Evolutionary conservation across 2,329 filamentous ascomycete genomes (phyloP).

Genomic region (Cercospora sesami): DNA sequence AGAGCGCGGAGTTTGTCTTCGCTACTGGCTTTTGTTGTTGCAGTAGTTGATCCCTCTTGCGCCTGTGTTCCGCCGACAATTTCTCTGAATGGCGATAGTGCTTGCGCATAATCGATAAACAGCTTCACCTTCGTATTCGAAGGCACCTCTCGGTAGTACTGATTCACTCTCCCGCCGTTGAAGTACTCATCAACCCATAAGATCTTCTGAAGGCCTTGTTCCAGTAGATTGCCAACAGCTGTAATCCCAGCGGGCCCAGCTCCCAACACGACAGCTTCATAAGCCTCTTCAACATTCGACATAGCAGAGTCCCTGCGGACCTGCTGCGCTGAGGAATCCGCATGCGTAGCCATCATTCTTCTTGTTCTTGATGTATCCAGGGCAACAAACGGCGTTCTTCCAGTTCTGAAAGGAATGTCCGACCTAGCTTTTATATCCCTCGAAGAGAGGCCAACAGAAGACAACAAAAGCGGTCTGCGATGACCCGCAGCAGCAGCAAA

Average conservation of each 20-base stretch:
- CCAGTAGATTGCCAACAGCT: constrained; percentile 61
- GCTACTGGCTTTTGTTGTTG: constrained; percentile 6
- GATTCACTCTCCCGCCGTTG: constrained; percentile 45
- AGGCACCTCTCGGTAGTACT: constrained; percentile 62
- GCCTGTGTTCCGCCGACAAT: constrained; percentile 51
- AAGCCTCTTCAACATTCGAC: constrained; percentile 31
- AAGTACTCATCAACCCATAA: constrained; percentile 62
- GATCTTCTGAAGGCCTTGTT: constrained; percentile 53
- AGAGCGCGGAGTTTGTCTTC: constrained; percentile 59
- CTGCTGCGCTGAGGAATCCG: neutral
- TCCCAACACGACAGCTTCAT: constrained; percentile 59
- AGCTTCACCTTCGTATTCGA: constrained; percentile 63
- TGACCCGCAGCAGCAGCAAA: constrained; percentile 11
- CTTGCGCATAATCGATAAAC: constrained; percentile 59
- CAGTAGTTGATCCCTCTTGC: constrained; percentile 19
- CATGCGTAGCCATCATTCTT: constrained; percentile 17
- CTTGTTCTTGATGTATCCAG: neutral
- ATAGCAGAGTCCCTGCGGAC: constrained; percentile 21
- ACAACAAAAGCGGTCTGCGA: constrained; percentile 14
- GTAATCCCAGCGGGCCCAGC: constrained; percentile 61
- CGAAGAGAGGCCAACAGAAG: neutral
- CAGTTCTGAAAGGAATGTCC: neutral
- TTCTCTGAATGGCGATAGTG: constrained; percentile 54
- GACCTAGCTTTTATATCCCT: neutral
- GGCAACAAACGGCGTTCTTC: neutral